Evolutionary conservation across 1,284 basidiomycete genomes (phyloP).

Genomic region (Leccinum subrobustum): DNA sequence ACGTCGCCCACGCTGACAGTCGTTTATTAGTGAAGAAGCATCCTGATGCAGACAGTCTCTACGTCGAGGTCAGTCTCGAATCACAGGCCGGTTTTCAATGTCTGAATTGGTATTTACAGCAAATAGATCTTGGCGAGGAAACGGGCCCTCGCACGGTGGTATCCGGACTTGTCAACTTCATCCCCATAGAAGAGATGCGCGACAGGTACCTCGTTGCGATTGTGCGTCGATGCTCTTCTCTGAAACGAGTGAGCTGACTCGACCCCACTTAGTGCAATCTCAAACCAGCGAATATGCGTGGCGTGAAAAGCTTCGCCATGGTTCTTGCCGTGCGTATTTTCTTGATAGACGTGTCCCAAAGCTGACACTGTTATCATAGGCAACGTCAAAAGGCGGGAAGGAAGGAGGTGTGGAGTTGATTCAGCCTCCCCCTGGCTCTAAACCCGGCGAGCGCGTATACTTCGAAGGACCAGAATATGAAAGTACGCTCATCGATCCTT

Average conservation of each 20-base stretch:
- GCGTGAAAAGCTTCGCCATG: conserved; percentile 96
- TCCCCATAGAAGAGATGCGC: conserved; percentile 91
- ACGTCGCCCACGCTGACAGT: conserved; percentile 2
- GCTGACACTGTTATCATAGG: conserved; percentile 44
- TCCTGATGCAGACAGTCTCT: conserved; percentile 91
- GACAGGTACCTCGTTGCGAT: conserved; percentile 86
- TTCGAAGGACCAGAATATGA: conserved; percentile 88
- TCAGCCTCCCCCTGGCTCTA: conserved; percentile 80
- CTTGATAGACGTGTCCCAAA: background rate
- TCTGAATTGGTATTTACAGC: conserved; percentile 40
- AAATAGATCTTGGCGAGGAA: conserved; percentile 95
- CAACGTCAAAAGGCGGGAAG: conserved; percentile 85
- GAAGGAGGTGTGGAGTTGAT: conserved; percentile 91
- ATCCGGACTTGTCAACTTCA: conserved; percentile 92
- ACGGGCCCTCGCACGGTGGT: conserved; percentile 91
- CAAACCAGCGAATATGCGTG: conserved; percentile 94
- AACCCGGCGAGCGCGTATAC: conserved; percentile 90
- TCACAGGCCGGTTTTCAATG: background rate
- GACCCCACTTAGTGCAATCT: conserved; percentile 71
- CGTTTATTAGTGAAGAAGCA: conserved; percentile 76
- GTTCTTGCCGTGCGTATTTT: conserved; percentile 74
- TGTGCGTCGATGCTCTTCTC: conserved; percentile 43
- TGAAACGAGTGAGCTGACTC: background rate
- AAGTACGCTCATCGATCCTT: conserved; percentile 40
- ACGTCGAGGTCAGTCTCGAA: conserved; percentile 68